Evolutionary conservation across 164 flowering plant species (phyloP).

Genomic region (Sedum album): DNA sequence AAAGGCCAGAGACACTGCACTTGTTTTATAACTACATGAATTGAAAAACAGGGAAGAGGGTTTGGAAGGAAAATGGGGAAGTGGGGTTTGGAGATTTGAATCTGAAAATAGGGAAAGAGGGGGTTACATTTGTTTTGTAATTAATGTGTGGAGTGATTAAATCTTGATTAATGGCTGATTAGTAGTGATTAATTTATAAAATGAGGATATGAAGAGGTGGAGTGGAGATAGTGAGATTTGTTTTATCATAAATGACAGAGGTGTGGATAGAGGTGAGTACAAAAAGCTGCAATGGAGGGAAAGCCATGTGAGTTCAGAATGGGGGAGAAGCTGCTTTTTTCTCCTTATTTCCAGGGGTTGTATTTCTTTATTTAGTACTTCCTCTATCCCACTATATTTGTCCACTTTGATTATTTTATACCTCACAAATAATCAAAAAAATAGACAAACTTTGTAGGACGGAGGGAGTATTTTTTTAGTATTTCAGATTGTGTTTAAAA

Average conservation of each 20-base stretch:
- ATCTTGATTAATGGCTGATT: not conserved
- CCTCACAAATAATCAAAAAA: too few species aligned
- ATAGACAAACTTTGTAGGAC: too few species aligned
- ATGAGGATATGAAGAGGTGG: not conserved
- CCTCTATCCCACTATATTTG: too few species aligned
- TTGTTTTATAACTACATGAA: not conserved
- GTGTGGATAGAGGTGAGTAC: not conserved
- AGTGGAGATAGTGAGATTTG: not conserved
- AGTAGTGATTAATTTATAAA: not conserved
- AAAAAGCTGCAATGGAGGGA: not conserved
- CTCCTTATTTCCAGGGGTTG: conserved; percentile 5
- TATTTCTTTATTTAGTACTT: not conserved
- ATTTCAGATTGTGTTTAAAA: not conserved
- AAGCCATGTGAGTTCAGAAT: conserved; percentile 5
- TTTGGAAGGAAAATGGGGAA: not conserved
- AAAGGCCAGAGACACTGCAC: conserved; percentile 7
- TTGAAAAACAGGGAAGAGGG: too few species aligned
- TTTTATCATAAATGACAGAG: not conserved
- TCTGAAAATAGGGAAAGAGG: too few species aligned
- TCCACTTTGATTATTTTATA: too few species aligned
- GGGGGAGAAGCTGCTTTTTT: not conserved
- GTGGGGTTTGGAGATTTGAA: not conserved
- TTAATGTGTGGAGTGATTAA: not conserved
- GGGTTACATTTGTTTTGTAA: not conserved
- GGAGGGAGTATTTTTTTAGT: too few species aligned